A percentile compares a stretch with the other conserved stretches of the same genome.
These are phyloP conservation scores for Candida hungchunana DNA, from an alignment of 805 yeast species.

Conservation along the genomic window DNA sequence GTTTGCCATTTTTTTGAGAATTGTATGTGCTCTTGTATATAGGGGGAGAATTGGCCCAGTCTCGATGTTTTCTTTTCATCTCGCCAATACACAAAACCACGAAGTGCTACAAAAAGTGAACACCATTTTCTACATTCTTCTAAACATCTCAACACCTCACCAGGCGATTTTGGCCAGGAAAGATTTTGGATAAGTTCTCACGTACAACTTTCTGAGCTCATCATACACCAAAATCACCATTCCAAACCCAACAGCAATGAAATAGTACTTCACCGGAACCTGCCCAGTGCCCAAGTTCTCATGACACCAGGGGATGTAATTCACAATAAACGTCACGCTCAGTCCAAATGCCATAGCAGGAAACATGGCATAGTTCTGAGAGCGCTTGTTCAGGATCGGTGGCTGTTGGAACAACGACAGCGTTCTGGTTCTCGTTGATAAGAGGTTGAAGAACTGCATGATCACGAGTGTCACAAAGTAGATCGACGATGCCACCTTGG, in stretches of 20 bases:
- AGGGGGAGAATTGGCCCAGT: too few relatives aligned
- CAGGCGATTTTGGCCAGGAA: conserved; percentile 39
- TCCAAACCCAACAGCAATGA: conserved; percentile 44
- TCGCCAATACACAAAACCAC: too few relatives aligned
- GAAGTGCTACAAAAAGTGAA: too few relatives aligned
- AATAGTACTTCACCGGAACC: conserved; percentile 43
- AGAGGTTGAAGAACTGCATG: conserved; percentile 42
- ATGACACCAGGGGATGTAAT: conserved; percentile 39
- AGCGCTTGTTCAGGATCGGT: conserved; percentile 31
- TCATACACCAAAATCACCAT: conserved; percentile 36
- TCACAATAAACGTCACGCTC: conserved; percentile 37
- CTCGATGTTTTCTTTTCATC: too few relatives aligned
- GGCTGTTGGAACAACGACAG: conserved; percentile 39
- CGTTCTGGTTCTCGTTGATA: conserved; percentile 40
- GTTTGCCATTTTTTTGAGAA: conserved; percentile 1
- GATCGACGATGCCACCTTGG: conserved; percentile 37
- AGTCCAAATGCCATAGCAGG: conserved; percentile 34
- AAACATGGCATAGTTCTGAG: conserved; percentile 26
- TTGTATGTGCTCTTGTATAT: too few relatives aligned
- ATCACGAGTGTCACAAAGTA: conserved; percentile 45
- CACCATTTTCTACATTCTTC: too few relatives aligned
- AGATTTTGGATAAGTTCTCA: conserved; percentile 36
- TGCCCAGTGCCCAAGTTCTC: conserved; percentile 31
- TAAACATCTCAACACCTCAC: too few relatives aligned
- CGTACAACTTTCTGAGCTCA: conserved; percentile 36